Percentiles rank a stretch among this genome's conserved stretches.
These are phyloP conservation scores for Acacia pycnantha DNA, from an alignment of 331 rosid genomes.

Conservation along the genomic window DNA sequence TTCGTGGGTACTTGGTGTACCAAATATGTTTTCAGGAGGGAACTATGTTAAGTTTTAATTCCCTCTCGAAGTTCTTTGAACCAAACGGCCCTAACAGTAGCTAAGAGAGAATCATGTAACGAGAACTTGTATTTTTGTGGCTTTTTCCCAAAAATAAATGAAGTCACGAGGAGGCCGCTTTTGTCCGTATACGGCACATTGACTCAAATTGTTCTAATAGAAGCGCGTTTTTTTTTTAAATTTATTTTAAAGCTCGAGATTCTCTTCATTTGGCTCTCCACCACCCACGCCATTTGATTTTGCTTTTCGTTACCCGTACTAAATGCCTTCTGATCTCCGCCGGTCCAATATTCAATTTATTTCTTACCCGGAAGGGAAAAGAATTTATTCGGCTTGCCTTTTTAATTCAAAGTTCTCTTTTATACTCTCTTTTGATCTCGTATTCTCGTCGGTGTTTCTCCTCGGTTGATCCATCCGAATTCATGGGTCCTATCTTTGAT, in stretches of 20 bases:
- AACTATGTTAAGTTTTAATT: no score
- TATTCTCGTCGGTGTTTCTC: neutral
- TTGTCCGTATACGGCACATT: neutral
- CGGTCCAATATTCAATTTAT: neutral
- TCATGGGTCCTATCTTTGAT: constrained; percentile 23
- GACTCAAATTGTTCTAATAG: neutral
- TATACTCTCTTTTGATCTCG: neutral
- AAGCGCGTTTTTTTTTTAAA: neutral
- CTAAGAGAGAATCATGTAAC: no score
- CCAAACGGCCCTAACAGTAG: no score
- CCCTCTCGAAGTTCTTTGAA: no score
- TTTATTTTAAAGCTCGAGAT: neutral
- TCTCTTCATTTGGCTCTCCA: neutral
- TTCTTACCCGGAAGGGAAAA: neutral
- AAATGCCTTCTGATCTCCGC: neutral
- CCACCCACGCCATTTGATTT: neutral
- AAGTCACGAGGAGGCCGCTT: neutral
- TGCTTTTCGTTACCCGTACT: neutral
- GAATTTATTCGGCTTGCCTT: neutral
- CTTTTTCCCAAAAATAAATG: no score
- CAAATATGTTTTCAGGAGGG: no score
- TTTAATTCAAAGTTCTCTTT: neutral
- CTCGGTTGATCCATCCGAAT: neutral
- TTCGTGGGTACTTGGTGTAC: no score
- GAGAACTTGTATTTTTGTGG: no score